A percentile compares a stretch with the other conserved stretches of the same genome.
Evolutionary conservation across 352 stramenopile genomes (phyloP).

Genomic region (Thalassiosira oceanica): DNA sequence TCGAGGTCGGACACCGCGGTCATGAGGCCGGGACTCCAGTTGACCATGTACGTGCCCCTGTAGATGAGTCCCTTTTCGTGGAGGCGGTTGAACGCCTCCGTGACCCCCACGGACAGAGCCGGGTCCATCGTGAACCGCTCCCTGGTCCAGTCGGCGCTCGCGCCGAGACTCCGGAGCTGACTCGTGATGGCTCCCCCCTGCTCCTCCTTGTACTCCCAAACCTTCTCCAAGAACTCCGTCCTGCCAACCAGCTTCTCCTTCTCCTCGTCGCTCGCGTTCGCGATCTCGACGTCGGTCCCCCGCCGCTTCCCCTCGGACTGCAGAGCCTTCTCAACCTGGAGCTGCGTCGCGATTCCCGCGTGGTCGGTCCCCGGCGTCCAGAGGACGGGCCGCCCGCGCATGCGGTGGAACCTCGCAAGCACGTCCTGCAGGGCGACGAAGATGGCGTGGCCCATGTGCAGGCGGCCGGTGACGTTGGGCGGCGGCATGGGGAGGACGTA

Average conservation of each 20-base stretch:
- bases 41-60: slow-evolving; percentile 88
- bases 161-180: slow-evolving; percentile 82
- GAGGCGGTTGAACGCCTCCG: slow-evolving; percentile 85
- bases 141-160: slow-evolving; percentile 85
- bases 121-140: slow-evolving; percentile 89
- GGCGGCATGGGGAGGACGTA: slow-evolving; percentile 87
- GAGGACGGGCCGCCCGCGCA: slow-evolving; percentile 95
- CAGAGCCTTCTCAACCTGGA: slow-evolving; percentile 79
- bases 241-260: slow-evolving; percentile 44
- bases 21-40: slow-evolving; percentile 87
- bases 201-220: slow-evolving; percentile 96
- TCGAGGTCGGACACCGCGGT: slow-evolving; percentile 89
- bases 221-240: slow-evolving; percentile 88
- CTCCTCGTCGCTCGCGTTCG: slow-evolving; percentile 18
- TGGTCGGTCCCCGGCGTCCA: slow-evolving; percentile 97
- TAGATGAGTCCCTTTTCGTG: slow-evolving; percentile 85
- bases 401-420: slow-evolving; percentile 96
- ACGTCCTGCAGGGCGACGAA: slow-evolving; percentile 97
- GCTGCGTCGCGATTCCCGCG: slow-evolving; percentile 97
- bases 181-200: slow-evolving; percentile 85
- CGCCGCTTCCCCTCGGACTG: slow-evolving; percentile 68
- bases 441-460: slow-evolving; percentile 98
- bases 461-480: slow-evolving; percentile 88
- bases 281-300: slow-evolving; percentile 36
- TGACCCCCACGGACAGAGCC: slow-evolving; percentile 78